Percentiles rank a stretch among this genome's conserved stretches.
Conservation (phyloP, 208 protist species). For the Wallacemonas sp. region DNA sequence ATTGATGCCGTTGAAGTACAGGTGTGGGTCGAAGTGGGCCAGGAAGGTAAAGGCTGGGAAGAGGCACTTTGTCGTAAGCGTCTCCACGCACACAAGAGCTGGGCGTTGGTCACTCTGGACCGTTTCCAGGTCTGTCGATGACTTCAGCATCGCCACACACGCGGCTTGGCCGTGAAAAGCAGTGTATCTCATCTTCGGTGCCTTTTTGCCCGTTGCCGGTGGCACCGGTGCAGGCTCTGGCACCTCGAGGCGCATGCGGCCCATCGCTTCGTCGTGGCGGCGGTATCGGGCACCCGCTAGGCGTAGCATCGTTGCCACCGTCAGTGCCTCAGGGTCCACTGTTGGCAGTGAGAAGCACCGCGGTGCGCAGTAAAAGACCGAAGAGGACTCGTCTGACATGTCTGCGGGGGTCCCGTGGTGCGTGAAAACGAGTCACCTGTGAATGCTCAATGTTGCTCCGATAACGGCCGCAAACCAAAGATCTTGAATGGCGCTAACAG, state of each 20-base stretch:
- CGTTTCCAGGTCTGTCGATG: slow-evolving; percentile 30
- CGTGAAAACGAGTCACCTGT: no score
- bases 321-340: slow-evolving; percentile 66
- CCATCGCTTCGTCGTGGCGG: slow-evolving; percentile 33
- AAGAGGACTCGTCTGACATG: slow-evolving; percentile 2
- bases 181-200: slow-evolving; percentile 2
- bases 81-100: slow-evolving; percentile 41
- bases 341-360: slow-evolving; percentile 55
- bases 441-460: no score
- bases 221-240: not conserved
- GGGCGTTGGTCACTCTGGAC: slow-evolving; percentile 31
- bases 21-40: slow-evolving; percentile 45
- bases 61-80: slow-evolving; percentile 47
- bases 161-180: slow-evolving; percentile 32
- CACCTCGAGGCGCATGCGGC: slow-evolving; percentile 28
- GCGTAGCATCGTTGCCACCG: slow-evolving; percentile 70
- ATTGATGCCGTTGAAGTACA: slow-evolving; percentile 47
- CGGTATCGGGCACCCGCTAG: slow-evolving; percentile 45
- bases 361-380: slow-evolving; percentile 29
- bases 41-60: slow-evolving; percentile 83
- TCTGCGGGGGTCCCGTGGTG: no score
- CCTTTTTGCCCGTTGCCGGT: not conserved
- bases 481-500: no score
- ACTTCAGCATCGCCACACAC: slow-evolving; percentile 42
- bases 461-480: no score